These are phyloP conservation scores for Colletotrichum sp. DNA, from an alignment of 2,329 filamentous ascomycete genomes.

Conservation along the genomic window DNA sequence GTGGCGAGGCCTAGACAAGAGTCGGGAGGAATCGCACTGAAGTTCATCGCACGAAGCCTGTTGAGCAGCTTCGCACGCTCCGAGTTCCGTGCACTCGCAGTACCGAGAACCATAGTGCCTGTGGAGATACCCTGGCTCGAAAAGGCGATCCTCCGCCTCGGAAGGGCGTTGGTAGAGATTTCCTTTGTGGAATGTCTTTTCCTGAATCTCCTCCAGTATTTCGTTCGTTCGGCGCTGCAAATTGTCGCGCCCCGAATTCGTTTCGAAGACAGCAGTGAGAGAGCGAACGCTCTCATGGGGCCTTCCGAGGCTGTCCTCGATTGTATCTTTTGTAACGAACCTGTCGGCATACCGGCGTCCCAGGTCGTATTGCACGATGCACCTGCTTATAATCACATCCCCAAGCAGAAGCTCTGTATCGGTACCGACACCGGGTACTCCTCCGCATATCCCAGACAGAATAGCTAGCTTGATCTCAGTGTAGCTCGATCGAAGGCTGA, in stretches of 20 bases:
- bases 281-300: conserved; percentile 28
- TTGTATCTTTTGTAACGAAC: conserved; percentile 16
- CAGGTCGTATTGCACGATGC: conserved; percentile 25
- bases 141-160: conserved; percentile 30
- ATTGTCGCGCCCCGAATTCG: background rate
- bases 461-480: conserved; percentile 28
- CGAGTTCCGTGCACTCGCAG: conserved; percentile 1
- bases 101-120: conserved; percentile 24
- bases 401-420: conserved; percentile 27
- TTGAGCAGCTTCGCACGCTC: conserved; percentile 26
- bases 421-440: conserved; percentile 6
- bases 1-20: conserved; percentile 19
- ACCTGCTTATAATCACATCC: conserved; percentile 36
- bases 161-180: conserved; percentile 23
- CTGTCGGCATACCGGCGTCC: conserved; percentile 21
- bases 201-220: conserved; percentile 24
- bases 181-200: background rate
- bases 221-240: background rate
- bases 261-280: background rate
- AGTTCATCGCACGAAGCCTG: conserved; percentile 28
- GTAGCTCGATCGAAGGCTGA: conserved; percentile 32
- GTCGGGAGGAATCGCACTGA: conserved; percentile 25
- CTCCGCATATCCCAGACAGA: conserved; percentile 28
- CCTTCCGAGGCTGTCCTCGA: conserved; percentile 20
- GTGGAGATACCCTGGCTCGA: conserved; percentile 29